Percentiles rank a stretch among this genome's conserved stretches.
These are phyloP conservation scores for Agapanthus africanus DNA, from an alignment of 106 monocot species.

Conservation along the genomic window DNA sequence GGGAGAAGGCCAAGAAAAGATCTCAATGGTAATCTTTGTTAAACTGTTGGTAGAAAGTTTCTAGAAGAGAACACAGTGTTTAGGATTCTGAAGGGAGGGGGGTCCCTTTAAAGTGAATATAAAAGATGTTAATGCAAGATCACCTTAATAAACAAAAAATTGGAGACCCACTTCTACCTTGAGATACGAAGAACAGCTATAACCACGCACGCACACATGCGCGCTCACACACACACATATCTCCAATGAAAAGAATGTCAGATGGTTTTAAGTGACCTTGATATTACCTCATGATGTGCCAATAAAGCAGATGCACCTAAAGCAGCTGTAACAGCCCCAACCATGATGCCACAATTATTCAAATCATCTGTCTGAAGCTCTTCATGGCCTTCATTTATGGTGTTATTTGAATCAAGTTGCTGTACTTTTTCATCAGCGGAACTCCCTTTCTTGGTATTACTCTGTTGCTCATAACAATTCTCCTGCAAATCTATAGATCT, in stretches of 20 bases:
- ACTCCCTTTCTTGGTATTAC: slow-evolving; percentile 5
- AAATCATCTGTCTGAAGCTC: slow-evolving; percentile 10
- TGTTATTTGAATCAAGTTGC: slow-evolving; percentile 13
- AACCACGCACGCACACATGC: too few species aligned
- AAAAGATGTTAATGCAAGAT: background rate
- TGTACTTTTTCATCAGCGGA: slow-evolving; percentile 11
- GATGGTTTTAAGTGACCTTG: background rate
- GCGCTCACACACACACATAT: too few species aligned
- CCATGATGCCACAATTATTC: slow-evolving; percentile 33
- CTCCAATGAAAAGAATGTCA: background rate
- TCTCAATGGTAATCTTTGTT: background rate
- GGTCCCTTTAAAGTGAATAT: too few species aligned
- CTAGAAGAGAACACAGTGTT: background rate
- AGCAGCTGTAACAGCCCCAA: slow-evolving; percentile 72
- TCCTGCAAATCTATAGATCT: slow-evolving; percentile 16
- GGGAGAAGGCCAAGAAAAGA: background rate
- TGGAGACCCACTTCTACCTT: background rate
- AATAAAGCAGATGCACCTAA: slow-evolving; percentile 76
- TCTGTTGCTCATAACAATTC: slow-evolving; percentile 12
- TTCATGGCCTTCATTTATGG: background rate
- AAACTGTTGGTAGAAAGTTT: background rate
- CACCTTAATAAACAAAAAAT: background rate
- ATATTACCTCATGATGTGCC: slow-evolving; percentile 49
- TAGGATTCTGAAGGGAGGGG: background rate
- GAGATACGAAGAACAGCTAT: background rate